phyloP scores from a whole-genome alignment of 2,329 filamentous ascomycete genomes.

The Talaromyces sp. region DNA sequence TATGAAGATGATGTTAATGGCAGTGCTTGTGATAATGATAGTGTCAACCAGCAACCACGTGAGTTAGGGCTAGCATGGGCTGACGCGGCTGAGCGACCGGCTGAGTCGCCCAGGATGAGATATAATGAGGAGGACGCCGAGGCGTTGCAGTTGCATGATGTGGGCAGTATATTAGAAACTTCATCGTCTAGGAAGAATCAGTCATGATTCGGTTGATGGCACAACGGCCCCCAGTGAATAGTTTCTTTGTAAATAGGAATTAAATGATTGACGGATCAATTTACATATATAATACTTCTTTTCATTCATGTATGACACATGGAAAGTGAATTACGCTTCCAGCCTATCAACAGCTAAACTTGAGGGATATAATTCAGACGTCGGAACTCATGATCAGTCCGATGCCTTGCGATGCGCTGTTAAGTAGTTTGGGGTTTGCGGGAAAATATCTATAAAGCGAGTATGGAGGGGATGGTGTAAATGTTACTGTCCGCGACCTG shows the following conservation, averaged over 20 bases:
- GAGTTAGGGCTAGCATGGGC: constrained; percentile 5
- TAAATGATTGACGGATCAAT: too few relatives aligned
- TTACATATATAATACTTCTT: too few relatives aligned
- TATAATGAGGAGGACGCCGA: constrained; percentile 14
- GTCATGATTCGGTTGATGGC: not conserved
- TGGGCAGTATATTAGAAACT: constrained; percentile 16
- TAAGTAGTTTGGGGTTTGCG: too few relatives aligned
- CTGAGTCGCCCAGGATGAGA: not conserved
- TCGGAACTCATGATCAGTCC: too few relatives aligned
- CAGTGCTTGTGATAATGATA: not conserved
- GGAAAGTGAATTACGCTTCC: too few relatives aligned
- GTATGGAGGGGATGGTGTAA: too few relatives aligned
- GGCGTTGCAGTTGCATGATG: constrained; percentile 15
- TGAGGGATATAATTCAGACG: too few relatives aligned
- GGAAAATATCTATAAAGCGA: too few relatives aligned
- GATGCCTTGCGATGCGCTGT: too few relatives aligned
- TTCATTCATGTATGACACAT: too few relatives aligned
- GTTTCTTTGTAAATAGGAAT: not conserved
- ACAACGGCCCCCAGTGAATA: not conserved
- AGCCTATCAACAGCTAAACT: too few relatives aligned
- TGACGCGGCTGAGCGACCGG: not conserved
- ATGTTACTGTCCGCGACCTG: too few relatives aligned
- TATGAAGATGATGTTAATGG: constrained; percentile 11
- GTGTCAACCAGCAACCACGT: not conserved
- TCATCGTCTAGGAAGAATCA: not conserved